Evolutionary conservation across 768 basidiomycete genomes (phyloP), one percentile per base, ranked within the genome.

Genomic region (Leccinum disarticulatum): DNA sequence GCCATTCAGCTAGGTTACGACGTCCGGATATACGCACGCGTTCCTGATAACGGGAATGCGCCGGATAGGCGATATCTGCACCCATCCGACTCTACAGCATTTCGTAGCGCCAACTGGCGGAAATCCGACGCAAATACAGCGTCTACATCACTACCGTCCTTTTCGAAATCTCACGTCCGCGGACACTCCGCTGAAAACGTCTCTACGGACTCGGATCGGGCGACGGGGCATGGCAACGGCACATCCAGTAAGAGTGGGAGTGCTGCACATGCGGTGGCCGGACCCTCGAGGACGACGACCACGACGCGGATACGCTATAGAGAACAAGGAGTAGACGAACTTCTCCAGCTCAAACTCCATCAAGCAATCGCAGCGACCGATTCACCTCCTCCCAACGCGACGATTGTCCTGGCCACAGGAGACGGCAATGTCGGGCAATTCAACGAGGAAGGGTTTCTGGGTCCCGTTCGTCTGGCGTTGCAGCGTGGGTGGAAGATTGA

Each of bases 401-500:
- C 91, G 19, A 90, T 97, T 65, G 88, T 97, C 49, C 83, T 98
- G 47, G 95, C 93, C 1, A 97, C 95, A 0, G 95, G 95, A 5
- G 95, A 98, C 72, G 94, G 93, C 25, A 92, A 93, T 67, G 87
- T 90, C 10, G 90, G 91, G 6, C 90, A 96, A 70, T 97, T 96
- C 71, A 95, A 87, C 72, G 90, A 93, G 60, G 90, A 94, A 67
- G 95, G 95, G 6, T 98, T 97, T 76, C 72, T 95, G 27, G 93
- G 94, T 0, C 90, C 90, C 48, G 92, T 95, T 13, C 78, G 91
- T 58, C 86, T 87, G 13, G 95, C 95, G 5, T 76, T 98, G 66
- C 88, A 86, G 74, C 84, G 88, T 51, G 95, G 95, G 2, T 98
- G 95, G 95, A 82, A 80, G 58, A 93, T 98, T n/a, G 95, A 98